Evolutionary conservation across 306 rosid genomes (phyloP), one percentile per base, ranked within the genome.

Genomic region (Dalbergia cochinchinensis): DNA sequence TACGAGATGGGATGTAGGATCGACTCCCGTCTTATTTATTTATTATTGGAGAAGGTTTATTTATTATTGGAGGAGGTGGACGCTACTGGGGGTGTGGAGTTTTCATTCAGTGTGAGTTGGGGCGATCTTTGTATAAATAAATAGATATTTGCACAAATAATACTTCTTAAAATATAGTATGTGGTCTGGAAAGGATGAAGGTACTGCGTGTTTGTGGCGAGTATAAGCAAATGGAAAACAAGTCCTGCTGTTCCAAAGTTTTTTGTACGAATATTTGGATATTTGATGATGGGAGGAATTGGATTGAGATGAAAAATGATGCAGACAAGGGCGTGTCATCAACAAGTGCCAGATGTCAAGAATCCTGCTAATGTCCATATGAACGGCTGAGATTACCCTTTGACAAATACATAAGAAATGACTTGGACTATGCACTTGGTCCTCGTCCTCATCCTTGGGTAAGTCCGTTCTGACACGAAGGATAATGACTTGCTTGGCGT

Each of bases 401-500:
- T 54, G 10, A 41, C n/a, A 22, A 22, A 51, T 8, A 64, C 13
- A 63, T 20, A 35, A 64, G 0, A 12, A 64, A 37, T 37, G 74
- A n/a, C 8, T 51, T 2, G 37, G 55, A 20, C 20, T 8, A 3
- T 0, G 44, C 41, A 39, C 47, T 67, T 3, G 5, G 41, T 41
- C 44, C 39, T 19, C 18, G 47, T 73, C 19, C 81, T 80, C 69
- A 48, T 53, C 66, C 70, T 78, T 7, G 53, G 74, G 79, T 16
- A 5, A 57, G 48, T 68, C 84, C 78, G 65, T n/a, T 18, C 65
- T 45, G 82, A 48, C 66, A 58, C 74, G 74, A 34, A 74, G 76
- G 75, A 74, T 59, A 10, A 37, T 74, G 80, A 82, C 86, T 71
- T 79, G 84, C 70, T 79, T 37, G 69, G 82, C 78, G 82, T 55